Evolutionary conservation across 345 rosid genomes (phyloP), one percentile per base, ranked within the genome.

Genomic region (Cardiospermum halicacabum): DNA sequence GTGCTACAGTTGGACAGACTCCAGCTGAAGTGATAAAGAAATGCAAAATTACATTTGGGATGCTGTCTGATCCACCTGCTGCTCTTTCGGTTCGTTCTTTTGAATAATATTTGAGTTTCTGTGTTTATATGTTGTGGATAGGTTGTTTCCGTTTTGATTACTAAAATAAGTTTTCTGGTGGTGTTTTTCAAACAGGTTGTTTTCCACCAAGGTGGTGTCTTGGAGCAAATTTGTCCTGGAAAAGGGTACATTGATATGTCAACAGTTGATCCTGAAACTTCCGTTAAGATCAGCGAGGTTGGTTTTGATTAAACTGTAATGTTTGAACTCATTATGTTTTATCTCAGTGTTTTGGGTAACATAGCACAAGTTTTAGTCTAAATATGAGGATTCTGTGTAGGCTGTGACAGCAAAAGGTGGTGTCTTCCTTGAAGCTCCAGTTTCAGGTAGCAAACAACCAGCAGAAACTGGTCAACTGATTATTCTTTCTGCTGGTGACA

Each of bases 401-500:
- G 97, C 87, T 60, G 80, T 91, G 39, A 80, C 81, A 11, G 74
- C 89, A 12, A 94, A 84, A 66, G 97, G 96, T 34, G 96, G 88
- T 63, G 68, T 75, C 48, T 94, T 87, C 70, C 81, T 94, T 24
- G 97, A 94, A 80, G 99, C 91, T 49, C 99, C 99, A 0, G 99
- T 94, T 74, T 91, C 99, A 0, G 97, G 97, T 60, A 90, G 99
- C 75, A 90, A 91, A 75, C 85, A 94, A 68, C 97, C 97, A 18
- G 99, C 99, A 3, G 99, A 94, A 88, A 87, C 87, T 77, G 99
- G 96, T 37, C 96, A 94, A 72, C 82, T 94, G 2, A 82, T 94
- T 47, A 94, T 91, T 58, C 92, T 94, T 59, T 89, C 95, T 60
- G 99, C 99, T 71, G 97, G 97, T 30, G 96, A 90, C 49, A 84